These are phyloP conservation scores for Umbelopsis sp. DNA, from an alignment of 192 early-diverging fungal genomes.

Conservation along the genomic window DNA sequence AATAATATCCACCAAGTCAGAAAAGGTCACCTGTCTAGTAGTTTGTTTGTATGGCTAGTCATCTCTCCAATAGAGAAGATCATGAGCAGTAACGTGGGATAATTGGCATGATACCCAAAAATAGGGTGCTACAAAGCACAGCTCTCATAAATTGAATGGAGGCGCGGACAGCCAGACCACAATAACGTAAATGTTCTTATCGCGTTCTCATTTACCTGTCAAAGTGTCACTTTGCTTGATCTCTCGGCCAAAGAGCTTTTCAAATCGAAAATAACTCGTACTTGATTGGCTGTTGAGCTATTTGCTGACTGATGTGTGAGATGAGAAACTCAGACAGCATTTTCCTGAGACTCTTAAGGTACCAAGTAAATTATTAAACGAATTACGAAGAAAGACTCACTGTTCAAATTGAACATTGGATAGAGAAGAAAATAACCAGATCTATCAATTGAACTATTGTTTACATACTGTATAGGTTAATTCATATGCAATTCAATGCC, in stretches of 20 bases:
- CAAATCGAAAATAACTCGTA: not conserved
- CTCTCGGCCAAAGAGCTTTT: not conserved
- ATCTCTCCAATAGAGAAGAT: too few relatives aligned
- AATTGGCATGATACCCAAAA: too few relatives aligned
- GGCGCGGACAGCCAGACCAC: too few relatives aligned
- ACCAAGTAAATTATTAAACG: too few relatives aligned
- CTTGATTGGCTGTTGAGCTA: not conserved
- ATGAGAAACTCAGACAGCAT: not conserved
- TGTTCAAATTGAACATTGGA: not conserved
- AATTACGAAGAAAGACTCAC: too few relatives aligned
- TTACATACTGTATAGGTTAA: not conserved
- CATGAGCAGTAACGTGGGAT: too few relatives aligned
- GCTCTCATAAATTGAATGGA: too few relatives aligned
- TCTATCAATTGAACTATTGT: not conserved
- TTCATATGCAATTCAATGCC: not conserved
- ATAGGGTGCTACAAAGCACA: too few relatives aligned
- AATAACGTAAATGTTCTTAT: not conserved
- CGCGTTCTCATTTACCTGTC: not conserved
- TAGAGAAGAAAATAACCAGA: not conserved
- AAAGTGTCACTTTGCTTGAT: not conserved
- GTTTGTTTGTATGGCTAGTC: too few relatives aligned
- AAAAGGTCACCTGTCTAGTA: too few relatives aligned
- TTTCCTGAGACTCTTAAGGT: not conserved
- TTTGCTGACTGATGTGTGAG: constrained; percentile 13
- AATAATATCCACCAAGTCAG: too few relatives aligned